These are phyloP conservation scores for Bisporella sp. DNA, from an alignment of 2,329 filamentous ascomycete species.

Conservation along the genomic window DNA sequence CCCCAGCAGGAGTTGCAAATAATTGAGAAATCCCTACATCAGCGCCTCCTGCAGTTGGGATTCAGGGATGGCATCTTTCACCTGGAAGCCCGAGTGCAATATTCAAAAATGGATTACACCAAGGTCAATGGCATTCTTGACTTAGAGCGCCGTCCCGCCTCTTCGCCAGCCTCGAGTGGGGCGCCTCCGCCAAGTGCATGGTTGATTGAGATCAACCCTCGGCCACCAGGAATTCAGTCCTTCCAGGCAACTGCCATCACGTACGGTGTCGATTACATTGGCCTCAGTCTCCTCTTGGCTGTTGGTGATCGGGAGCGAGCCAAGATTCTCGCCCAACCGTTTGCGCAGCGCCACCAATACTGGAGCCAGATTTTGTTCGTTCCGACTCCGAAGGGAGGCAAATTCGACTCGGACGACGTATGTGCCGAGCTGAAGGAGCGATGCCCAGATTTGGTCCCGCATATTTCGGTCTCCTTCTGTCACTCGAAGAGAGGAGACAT, in stretches of 20 bases:
- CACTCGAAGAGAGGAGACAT: not conserved
- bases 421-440: not conserved
- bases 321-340: slow-evolving; percentile 17
- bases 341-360: slow-evolving; percentile 11
- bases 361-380: slow-evolving; percentile 2
- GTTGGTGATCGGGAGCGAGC: slow-evolving; percentile 15
- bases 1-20: slow-evolving; percentile 14
- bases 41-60: slow-evolving; percentile 18
- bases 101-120: slow-evolving; percentile 17
- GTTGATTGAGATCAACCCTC: slow-evolving; percentile 25
- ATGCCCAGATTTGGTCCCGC: not conserved
- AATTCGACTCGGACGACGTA: not conserved
- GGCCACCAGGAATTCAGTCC: slow-evolving; percentile 16
- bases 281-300: slow-evolving; percentile 10
- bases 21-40: slow-evolving; percentile 11
- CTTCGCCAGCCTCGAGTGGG: not conserved
- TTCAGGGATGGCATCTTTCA: slow-evolving; percentile 24
- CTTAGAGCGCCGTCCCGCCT: not conserved
- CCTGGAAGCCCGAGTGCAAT: slow-evolving; percentile 22
- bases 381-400: not conserved
- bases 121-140: slow-evolving; percentile 12
- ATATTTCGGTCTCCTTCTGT: not conserved
- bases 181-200: slow-evolving; percentile 3
- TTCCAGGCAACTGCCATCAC: slow-evolving; percentile 5
- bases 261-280: slow-evolving; percentile 22